Evolutionary conservation across 73 alveolate genomes (phyloP), one percentile per base, ranked within the genome.

Genomic region (Paraurostyla sp.): DNA sequence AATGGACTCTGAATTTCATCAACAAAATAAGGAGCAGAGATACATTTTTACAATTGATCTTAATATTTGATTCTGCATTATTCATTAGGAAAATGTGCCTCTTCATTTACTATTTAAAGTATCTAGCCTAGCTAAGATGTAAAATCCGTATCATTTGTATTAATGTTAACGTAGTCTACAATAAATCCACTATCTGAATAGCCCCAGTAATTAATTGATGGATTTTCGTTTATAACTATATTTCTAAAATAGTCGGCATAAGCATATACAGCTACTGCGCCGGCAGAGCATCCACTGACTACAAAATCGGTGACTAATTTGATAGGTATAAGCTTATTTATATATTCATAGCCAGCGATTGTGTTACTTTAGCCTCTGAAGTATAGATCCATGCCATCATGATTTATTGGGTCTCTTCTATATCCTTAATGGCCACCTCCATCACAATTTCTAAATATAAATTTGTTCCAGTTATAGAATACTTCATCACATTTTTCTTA

Each of bases 391-490:
- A 6, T 69, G 13, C 38, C 35, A 41, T 69, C 22, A 41, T 9
- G 9, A 3, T n/a, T 6, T 41, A 69, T 7, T 36, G 84, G 84
- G 38, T 69, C 84, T 6, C 38, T 69, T 3, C 2, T 2, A 43
- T 32, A 69, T 9, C 84, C 84, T 25, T 69, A 41, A 69, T 69
- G 84, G 9, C 84, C 84, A 22, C 63, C 13, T 43, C 84, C 84
- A 69, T 69, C 84, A 23, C 84, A 69, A 69, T 69, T 35, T 3
- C 20, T 11, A 13, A 69, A 69, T 29, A 11, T 35, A 23, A 69
- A 69, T 62, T 43, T 69, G 35, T 69, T 16, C 84, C 84, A 69
- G 35, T 69, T 40, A n/a, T n/a, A n/a, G n/a, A n/a, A n/a, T n/a
- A n/a, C n/a, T n/a, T n/a, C n/a, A n/a, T n/a, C n/a, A n/a, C n/a